Evolutionary conservation across 2,329 filamentous ascomycete genomes (phyloP).

Genomic region (Apiospora sp.): DNA sequence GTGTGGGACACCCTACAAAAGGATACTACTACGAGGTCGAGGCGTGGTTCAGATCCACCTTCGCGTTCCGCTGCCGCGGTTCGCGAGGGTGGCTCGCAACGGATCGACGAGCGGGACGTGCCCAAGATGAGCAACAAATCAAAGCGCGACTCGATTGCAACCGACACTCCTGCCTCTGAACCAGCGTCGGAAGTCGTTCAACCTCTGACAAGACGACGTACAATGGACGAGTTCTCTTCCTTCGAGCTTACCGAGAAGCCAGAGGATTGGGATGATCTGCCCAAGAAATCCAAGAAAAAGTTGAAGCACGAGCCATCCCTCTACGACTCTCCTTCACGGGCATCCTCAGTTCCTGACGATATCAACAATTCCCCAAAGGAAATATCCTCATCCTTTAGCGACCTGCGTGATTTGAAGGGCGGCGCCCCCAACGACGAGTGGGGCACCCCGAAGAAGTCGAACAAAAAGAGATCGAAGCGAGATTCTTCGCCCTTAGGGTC

Average conservation of each 20-base stretch:
- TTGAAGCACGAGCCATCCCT: background rate
- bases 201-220: conserved; percentile 17
- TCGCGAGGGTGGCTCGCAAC: background rate
- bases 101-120: conserved; percentile 34
- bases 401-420: background rate
- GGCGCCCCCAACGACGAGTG: conserved; percentile 34
- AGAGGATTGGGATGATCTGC: conserved; percentile 8
- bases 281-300: conserved; percentile 13
- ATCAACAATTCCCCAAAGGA: conserved; percentile 22
- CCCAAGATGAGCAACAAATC: conserved; percentile 56
- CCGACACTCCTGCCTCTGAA: conserved; percentile 23
- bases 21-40: background rate
- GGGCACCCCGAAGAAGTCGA: conserved; percentile 41
- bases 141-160: conserved; percentile 42
- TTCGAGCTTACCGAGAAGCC: conserved; percentile 25
- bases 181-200: conserved; percentile 22
- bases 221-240: conserved; percentile 28
- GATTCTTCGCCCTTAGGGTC: conserved; percentile 33
- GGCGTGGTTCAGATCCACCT: conserved; percentile 21
- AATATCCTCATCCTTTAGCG: conserved; percentile 1
- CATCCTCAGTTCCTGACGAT: conserved; percentile 18
- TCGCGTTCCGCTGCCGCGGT: conserved; percentile 24
- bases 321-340: conserved; percentile 12
- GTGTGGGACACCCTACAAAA: conserved; percentile 25
- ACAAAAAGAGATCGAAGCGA: conserved; percentile 47